These are phyloP conservation scores for Penicillium brasilianum DNA, from an alignment of 2,329 filamentous ascomycete species.

Conservation along the genomic window DNA sequence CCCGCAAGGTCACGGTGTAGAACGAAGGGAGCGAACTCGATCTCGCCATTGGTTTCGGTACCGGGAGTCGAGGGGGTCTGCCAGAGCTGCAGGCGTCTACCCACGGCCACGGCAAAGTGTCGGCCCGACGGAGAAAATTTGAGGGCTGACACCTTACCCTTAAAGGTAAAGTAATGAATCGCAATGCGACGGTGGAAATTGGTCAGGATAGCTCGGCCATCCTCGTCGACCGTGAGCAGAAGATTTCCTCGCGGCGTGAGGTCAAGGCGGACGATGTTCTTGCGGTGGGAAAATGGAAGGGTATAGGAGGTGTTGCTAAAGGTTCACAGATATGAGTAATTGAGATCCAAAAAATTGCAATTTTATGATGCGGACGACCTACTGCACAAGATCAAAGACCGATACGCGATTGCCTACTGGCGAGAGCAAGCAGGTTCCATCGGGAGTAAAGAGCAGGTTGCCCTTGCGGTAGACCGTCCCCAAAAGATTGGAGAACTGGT, in stretches of 20 bases:
- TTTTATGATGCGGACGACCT: constrained; percentile 32
- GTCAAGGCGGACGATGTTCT: constrained; percentile 87
- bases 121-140: constrained; percentile 89
- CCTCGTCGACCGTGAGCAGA: constrained; percentile 89
- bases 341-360: constrained; percentile 3
- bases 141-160: constrained; percentile 77
- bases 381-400: constrained; percentile 96
- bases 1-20: constrained; percentile 82
- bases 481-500: constrained; percentile 93
- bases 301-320: constrained; percentile 52
- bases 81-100: constrained; percentile 91
- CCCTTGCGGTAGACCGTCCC: constrained; percentile 98
- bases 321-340: constrained; percentile 2
- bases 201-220: constrained; percentile 90
- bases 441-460: constrained; percentile 93
- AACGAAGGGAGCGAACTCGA: constrained; percentile 95
- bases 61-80: constrained; percentile 90
- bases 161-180: constrained; percentile 96
- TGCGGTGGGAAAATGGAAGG: constrained; percentile 81
- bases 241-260: constrained; percentile 90
- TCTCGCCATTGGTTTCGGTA: constrained; percentile 74
- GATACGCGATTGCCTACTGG: constrained; percentile 96
- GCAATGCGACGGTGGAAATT: constrained; percentile 84
- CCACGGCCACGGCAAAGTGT: constrained; percentile 87
- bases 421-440: constrained; percentile 93